Evolutionary conservation across 257 asterid species (phyloP), one percentile per base, ranked within the genome.

Genomic region (Anisodus tanguticus): DNA sequence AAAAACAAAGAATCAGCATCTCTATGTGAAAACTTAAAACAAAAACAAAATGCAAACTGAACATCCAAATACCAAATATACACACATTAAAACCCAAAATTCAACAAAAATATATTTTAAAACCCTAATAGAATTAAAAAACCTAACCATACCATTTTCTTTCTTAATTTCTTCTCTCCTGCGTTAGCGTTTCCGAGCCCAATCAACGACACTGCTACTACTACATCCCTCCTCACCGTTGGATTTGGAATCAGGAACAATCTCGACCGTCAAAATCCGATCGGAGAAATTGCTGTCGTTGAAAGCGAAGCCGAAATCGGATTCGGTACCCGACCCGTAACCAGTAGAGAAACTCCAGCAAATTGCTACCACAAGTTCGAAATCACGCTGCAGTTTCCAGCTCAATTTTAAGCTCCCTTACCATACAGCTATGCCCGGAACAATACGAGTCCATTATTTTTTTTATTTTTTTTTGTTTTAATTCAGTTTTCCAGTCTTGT

Each of bases 241-340:
- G 63, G 94, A 84, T 79, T 91, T 90, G 68, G 89, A 71, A 79
- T 89, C 92, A 58, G 91, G 93, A 47, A 89, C 37, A 83, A 94
- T 89, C 91, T 93, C 93, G 89, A 95, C 90, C 88, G 82, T 92
- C 26, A 94, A 85, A 55, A 94, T 82, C 85, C 98, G 91, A 71
- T 93, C 98, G 0, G 98, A 94, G 88, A 94, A 94, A 88, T 92
- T 92, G 83, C 90, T 89, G 70, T 91, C 93, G 86, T 94, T 87
- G 87, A 91, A 94, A 7, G 98, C 26, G 26, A 22, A 22, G 26
- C 84, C 92, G 83, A 91, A 93, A 84, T 93, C 91, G 78, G 85
- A 59, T 22, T 72, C 86, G 8, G 88, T 72, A 45, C 26, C 77
- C 79, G 87, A 63, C 16, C 88, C 91, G 79, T 43, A 87, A 59